Base-by-base conservation (phyloP, 2,329 filamentous ascomycete species). In the Sordariomycetes sp. region DNA sequence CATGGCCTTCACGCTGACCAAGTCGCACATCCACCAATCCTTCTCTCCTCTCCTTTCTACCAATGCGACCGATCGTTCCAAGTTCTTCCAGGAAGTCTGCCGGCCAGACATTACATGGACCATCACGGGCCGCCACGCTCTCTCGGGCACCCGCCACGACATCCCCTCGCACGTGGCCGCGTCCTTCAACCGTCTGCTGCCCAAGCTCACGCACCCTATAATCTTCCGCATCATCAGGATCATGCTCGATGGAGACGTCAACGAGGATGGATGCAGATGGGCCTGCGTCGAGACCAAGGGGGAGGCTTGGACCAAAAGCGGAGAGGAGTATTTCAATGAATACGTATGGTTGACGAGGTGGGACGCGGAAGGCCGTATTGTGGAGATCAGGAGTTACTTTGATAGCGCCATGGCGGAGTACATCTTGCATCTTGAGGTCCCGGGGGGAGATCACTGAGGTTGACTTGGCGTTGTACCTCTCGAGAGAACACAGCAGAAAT, bases 91-190 rank as follows among this genome's bases (percentile, higher is more conserved):
- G n/a, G n/a, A n/a, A n/a, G n/a, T n/a, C n/a, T n/a, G n/a, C n/a
- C n/a, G n/a, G n/a, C n/a, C n/a, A n/a, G n/a, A 44, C 28, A 38
- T 48, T 9, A 40, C 33, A 12, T 49, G 47, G 46, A 45, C 45
- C 11, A 45, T 46, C 28, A 39, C 44, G 25, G 46, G 47, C 33
- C 41, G 14, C 19, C 46, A 49, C 41, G 46, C 43, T 8, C 41
- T 48, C 21, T 40, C 44, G 15, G 45, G 47, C 25, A 47, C 45
- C 8, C 40, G 40, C 6, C 18, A 37, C 34, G 39, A 35, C 27
- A 17, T 46, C 15, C 8, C 37, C 16, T 39, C 40, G 21, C 46
- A 48, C 34, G 17, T 25, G 20, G 41, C 39, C 21, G 40, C 39
- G 4, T 42, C 44, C 15, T 46, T 46, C 27, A 35, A 45, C 15